Evolutionary conservation across 192 early-diverging fungal species (phyloP), one percentile per base, ranked within the genome.

Genomic region (Entophlyctis helioformis): DNA sequence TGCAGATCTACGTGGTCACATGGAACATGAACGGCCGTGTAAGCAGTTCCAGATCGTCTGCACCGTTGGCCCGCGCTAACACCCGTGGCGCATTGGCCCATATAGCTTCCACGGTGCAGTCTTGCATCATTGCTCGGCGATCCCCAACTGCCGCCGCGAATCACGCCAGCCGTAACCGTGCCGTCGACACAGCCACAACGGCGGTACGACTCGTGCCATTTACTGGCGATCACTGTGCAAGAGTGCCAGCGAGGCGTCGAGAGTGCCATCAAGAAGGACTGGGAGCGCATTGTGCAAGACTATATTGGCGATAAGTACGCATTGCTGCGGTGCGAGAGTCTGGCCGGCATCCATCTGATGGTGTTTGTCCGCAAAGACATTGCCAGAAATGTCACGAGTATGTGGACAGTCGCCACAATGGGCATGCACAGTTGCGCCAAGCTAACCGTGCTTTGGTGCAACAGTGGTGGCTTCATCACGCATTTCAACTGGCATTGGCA

Each of bases 11-110:
- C 34, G 44, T 57, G 2, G 62, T 55, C 6, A 68, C 66, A 13
- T 68, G 66, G 66, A 68, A 68, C 36, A 56, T 68, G 54, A 60
- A 65, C 41, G 66, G 58, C 21, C 42, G 32, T 39, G 48, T 65
- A n/a, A n/a, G 12, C 13, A 26, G 13, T 3, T 22, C 24, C 19
- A 51, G 8, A 12, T 42, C 16, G 6, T 12, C 10, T 48, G 39
- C 11, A 15, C 24, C 22, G 10, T 47, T 6, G 31, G 11, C 20
- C 16, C 7, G 2, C 3, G 16, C 42, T 8, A 16, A 10, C 1
- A 9, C 36, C 7, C 6, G 6, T 1, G 24, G 24, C n/a, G 3
- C 21, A 3, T 4, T 11, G 22, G 7, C 19, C 19, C 25, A 20
- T 11, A 49, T 15, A 18, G 36, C 20, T 34, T 27, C 32, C 12